A percentile compares a stretch with the other conserved stretches of the same genome.
phyloP scores from a whole-genome alignment of 257 asterid genomes.

The Penstemon newberryi region DNA sequence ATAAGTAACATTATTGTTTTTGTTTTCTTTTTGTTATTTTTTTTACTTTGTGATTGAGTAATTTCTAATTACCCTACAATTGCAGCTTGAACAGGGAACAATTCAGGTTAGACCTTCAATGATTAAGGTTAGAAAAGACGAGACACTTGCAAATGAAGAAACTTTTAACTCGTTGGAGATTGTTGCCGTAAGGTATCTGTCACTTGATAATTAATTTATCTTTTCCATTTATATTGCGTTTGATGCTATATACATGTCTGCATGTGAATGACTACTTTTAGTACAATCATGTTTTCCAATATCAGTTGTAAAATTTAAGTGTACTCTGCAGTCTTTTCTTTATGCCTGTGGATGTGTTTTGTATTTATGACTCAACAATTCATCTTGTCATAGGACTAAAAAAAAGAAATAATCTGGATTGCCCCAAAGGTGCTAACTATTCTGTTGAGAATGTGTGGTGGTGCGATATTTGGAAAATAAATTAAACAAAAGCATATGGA shows the following conservation, averaged over 20 bases:
- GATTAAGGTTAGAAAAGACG: slow-evolving; percentile 73
- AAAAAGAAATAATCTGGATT: too few species aligned
- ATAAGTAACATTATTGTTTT: neutral
- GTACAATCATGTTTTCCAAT: neutral
- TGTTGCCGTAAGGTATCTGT: slow-evolving; percentile 56
- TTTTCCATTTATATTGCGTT: neutral
- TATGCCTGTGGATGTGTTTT: too few species aligned
- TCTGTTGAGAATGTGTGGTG: too few species aligned
- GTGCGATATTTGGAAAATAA: too few species aligned
- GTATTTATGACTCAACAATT: too few species aligned
- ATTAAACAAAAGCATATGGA: too few species aligned
- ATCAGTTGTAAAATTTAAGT: too few species aligned
- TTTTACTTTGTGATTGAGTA: neutral
- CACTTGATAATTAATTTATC: slow-evolving; percentile 14
- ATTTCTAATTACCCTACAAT: slow-evolving; percentile 10
- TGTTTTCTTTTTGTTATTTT: neutral
- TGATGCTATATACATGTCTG: slow-evolving; percentile 17
- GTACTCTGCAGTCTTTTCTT: neutral
- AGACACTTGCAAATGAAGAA: slow-evolving; percentile 17
- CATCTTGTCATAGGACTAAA: too few species aligned
- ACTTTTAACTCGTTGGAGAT: slow-evolving; percentile 70
- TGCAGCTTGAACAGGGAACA: slow-evolving; percentile 57
- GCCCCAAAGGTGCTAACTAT: too few species aligned
- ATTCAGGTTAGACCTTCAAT: slow-evolving; percentile 86
- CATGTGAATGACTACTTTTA: slow-evolving; percentile 15